Conservation (phyloP, 2,329 filamentous ascomycete species). For the Thelonectria discophora region DNA sequence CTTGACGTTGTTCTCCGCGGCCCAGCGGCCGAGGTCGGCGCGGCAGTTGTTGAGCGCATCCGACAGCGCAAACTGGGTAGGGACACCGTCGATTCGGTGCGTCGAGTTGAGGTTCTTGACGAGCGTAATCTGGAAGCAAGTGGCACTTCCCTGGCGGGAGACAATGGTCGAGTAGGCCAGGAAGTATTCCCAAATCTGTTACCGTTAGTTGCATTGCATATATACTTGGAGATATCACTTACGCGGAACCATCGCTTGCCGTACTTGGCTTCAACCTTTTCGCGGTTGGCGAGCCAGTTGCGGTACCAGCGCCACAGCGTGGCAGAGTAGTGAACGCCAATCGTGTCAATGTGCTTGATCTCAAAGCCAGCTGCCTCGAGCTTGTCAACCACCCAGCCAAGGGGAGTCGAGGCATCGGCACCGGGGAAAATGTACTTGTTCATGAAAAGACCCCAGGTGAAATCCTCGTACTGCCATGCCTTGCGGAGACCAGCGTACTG, state of each 20-base stretch:
- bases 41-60: slow-evolving; percentile 62
- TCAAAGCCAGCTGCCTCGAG: slow-evolving; percentile 79
- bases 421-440: slow-evolving; percentile 99
- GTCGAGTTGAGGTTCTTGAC: slow-evolving; percentile 95
- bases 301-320: slow-evolving; percentile 98
- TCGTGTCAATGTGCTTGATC: slow-evolving; percentile 89
- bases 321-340: slow-evolving; percentile 96
- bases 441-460: slow-evolving; percentile 99
- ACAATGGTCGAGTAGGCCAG: slow-evolving; percentile 86
- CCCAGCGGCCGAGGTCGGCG: slow-evolving; percentile 48
- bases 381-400: slow-evolving; percentile 85
- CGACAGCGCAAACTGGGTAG: slow-evolving; percentile 73
- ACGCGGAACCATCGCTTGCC: slow-evolving; percentile 95
- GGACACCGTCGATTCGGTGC: slow-evolving; percentile 81
- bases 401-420: slow-evolving; percentile 92
- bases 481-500: slow-evolving; percentile 95
- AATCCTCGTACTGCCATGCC: slow-evolving; percentile 96
- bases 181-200: slow-evolving; percentile 91
- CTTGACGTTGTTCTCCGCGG: slow-evolving; percentile 49
- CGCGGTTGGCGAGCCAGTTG: slow-evolving; percentile 94
- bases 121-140: slow-evolving; percentile 87
- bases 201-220: slow-evolving; percentile 2
- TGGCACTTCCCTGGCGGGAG: slow-evolving; percentile 85
- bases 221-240: slow-evolving; percentile 50
- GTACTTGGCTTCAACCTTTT: slow-evolving; percentile 95